Base-by-base conservation (phyloP, 371 early-diverging fungal genomes). In the Syncephalastrum racemosum region DNA sequence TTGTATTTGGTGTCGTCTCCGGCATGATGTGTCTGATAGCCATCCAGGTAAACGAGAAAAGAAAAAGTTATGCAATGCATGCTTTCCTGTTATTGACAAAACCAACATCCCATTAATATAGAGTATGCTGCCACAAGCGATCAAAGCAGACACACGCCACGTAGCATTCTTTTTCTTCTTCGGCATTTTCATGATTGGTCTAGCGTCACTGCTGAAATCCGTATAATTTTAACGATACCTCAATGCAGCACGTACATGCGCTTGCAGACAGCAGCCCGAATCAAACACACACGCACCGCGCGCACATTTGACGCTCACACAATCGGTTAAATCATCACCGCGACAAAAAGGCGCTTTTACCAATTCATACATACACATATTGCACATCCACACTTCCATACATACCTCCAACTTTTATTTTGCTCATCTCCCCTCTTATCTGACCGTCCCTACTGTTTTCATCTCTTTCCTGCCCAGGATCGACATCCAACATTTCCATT, bases 1-100 rank as follows among this genome's bases (percentile, higher is more conserved):
- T 80, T 36, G 70, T 78, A 10, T 84, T 84, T 71, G 80, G 73
- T 13, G 42, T 79, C 20, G 82, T 84, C 5, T 77, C 80, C 19
- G 90, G 90, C 7, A 90, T 90, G 87, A 86, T 88, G 88, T 70
- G 82, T 50, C 73, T 84, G 45, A 86, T 88, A 57, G 82, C 79
- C 12, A 59, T 78, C 23, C 71, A 71, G 71, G 70, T 70, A 70
- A 60, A 20, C 19, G 23, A 25, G 46, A 53, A 42, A 47, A 46
- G 31, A 31, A 16, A 16, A 54, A 46, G 4, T 16, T 12, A 49
- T 20, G 53, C 24, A n/a, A 46, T 42, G 43, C 25, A 43, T 50
- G 45, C 25, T 53, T 41, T 12, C 15, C 18, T 42, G 7, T 46
- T 31, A 16, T 18, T 16, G 27, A 13, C 19, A 20, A 3, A 18